Conservation (phyloP, 345 rosid species). For the Eucalyptus erythrocorys region DNA sequence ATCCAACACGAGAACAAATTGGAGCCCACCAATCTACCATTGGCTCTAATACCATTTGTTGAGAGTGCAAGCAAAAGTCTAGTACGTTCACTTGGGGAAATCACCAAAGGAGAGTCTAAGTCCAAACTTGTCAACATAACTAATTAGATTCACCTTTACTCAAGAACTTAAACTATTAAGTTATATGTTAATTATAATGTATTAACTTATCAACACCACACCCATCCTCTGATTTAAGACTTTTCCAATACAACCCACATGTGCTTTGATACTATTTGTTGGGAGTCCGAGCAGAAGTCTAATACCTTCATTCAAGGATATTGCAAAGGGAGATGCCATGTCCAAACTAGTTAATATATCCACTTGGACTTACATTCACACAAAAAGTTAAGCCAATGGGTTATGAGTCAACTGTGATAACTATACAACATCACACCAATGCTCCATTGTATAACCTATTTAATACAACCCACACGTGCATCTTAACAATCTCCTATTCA, state of each 20-base stretch:
- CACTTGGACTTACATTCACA: too few relatives aligned
- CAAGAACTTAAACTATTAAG: too few relatives aligned
- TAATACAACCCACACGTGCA: background rate
- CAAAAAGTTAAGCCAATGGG: too few relatives aligned
- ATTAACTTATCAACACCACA: background rate
- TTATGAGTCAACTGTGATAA: too few relatives aligned
- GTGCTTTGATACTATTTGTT: background rate
- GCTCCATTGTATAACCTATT: too few relatives aligned
- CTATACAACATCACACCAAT: too few relatives aligned
- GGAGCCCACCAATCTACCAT: background rate
- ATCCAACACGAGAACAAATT: background rate
- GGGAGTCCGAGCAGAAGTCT: rapidly evolving
- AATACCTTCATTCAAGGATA: too few relatives aligned
- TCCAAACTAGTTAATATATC: too few relatives aligned
- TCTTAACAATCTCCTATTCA: background rate
- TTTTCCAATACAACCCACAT: background rate
- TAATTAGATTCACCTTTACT: too few relatives aligned
- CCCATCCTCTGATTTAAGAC: background rate
- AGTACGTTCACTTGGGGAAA: background rate
- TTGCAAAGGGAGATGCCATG: too few relatives aligned
- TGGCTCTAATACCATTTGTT: background rate
- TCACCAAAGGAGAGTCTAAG: background rate
- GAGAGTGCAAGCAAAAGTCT: background rate
- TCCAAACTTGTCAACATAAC: background rate
- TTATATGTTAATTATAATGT: too few relatives aligned